phyloP scores from a whole-genome alignment of 345 rosid genomes.

The Lenwebbia sp. region DNA sequence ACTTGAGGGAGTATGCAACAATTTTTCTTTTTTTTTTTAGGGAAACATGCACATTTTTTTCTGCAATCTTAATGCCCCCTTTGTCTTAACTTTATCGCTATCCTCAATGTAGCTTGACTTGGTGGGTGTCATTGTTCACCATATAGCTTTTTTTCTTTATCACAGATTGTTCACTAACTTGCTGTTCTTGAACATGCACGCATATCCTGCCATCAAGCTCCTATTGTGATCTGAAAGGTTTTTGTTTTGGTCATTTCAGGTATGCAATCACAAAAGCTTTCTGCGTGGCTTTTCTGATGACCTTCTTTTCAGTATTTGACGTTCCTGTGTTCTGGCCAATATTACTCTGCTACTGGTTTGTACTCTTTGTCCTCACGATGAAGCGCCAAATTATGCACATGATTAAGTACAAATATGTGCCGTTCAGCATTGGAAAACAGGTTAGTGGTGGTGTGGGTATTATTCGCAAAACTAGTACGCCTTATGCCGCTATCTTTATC shows the following conservation, averaged over 20 bases:
- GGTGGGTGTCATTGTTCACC: background rate
- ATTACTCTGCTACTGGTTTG: slow-evolving; percentile 63
- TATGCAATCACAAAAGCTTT: slow-evolving; percentile 69
- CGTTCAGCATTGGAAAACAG: slow-evolving; percentile 50
- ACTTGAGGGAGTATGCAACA: background rate
- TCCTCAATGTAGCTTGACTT: background rate
- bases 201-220: background rate
- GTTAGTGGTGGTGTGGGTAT: slow-evolving; percentile 12
- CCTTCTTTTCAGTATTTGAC: slow-evolving; percentile 61
- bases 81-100: background rate
- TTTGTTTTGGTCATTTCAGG: slow-evolving; percentile 21
- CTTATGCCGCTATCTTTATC: background rate
- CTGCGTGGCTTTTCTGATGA: slow-evolving; percentile 59
- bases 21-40: background rate
- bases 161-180: background rate
- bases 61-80: background rate
- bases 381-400: slow-evolving; percentile 61
- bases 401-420: slow-evolving; percentile 58
- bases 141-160: background rate
- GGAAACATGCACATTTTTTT: background rate
- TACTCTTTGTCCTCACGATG: slow-evolving; percentile 67
- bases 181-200: background rate
- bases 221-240: background rate
- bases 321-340: slow-evolving; percentile 94
- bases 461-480: background rate